Conservation (phyloP, 2,329 filamentous ascomycete genomes). For the Colletotrichum sublineola region DNA sequence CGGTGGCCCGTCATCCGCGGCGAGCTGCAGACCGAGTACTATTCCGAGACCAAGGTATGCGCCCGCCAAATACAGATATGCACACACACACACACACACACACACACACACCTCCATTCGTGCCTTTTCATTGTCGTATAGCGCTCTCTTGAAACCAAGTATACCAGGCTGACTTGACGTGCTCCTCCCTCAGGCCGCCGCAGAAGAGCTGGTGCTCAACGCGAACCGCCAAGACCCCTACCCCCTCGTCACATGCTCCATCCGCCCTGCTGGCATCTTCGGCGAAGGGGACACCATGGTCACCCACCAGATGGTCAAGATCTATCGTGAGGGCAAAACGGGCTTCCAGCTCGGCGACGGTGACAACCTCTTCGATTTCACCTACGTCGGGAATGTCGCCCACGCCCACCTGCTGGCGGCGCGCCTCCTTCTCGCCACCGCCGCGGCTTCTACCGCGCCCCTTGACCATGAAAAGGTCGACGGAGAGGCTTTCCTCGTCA, state of each 20-base stretch:
- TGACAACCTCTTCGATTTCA: slow-evolving; percentile 74
- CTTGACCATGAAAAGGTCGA: slow-evolving; percentile 81
- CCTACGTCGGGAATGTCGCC: slow-evolving; percentile 73
- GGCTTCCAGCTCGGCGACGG: slow-evolving; percentile 83
- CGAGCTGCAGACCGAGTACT: slow-evolving; percentile 80
- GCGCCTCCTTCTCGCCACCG: slow-evolving; percentile 72
- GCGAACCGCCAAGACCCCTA: slow-evolving; percentile 74
- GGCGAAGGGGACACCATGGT: slow-evolving; percentile 88
- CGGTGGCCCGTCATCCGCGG: slow-evolving; percentile 82
- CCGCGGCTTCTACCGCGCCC: slow-evolving; percentile 68
- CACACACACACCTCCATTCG: not conserved
- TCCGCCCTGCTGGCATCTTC: slow-evolving; percentile 91
- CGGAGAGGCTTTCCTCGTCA: slow-evolving; percentile 91
- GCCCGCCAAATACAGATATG: not conserved
- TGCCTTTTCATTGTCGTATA: not conserved
- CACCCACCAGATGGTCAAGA: slow-evolving; percentile 79
- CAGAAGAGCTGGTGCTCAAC: slow-evolving; percentile 83
- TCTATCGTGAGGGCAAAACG: slow-evolving; percentile 77
- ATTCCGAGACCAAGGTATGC: slow-evolving; percentile 88
- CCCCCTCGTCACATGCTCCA: slow-evolving; percentile 77
- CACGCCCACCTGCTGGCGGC: slow-evolving; percentile 88
- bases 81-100: too few relatives aligned
- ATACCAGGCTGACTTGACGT: slow-evolving; percentile 14
- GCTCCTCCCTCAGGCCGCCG: slow-evolving; percentile 68
- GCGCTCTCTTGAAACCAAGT: not conserved